Conservation (phyloP, 129 eudicot genomes). For the Centrapalus pauciflorus region DNA sequence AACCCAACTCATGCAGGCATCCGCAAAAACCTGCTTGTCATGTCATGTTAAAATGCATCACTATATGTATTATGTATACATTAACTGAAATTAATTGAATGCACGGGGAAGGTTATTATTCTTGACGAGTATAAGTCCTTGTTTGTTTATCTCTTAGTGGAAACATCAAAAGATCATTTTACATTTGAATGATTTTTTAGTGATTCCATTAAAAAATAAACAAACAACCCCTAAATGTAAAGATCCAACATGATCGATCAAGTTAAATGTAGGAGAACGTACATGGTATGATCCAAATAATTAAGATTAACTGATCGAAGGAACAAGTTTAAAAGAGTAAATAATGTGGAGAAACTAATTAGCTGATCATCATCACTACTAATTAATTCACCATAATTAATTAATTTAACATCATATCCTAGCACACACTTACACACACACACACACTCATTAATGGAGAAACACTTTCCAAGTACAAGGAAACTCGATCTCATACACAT, state of each 20-base stretch:
- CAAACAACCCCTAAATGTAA: too few relatives aligned
- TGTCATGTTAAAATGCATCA: not conserved
- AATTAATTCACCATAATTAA: slow-evolving; percentile 20
- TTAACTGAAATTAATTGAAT: not conserved
- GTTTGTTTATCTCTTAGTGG: too few relatives aligned
- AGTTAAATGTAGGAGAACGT: slow-evolving; percentile 3
- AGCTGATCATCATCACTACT: slow-evolving; percentile 16
- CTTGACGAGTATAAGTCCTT: not conserved
- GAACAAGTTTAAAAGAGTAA: not conserved
- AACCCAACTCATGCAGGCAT: not conserved
- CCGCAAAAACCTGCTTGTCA: not conserved
- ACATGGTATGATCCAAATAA: not conserved
- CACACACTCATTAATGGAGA: too few relatives aligned
- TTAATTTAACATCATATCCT: slow-evolving; percentile 7
- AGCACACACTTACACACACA: slow-evolving; percentile 36
- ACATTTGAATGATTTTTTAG: too few relatives aligned
- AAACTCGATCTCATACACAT: slow-evolving; percentile 20
- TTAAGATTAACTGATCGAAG: too few relatives aligned
- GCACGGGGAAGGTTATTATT: not conserved
- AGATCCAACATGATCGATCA: too few relatives aligned
- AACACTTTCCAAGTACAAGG: slow-evolving; percentile 22
- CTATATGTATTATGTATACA: not conserved
- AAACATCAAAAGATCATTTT: not conserved
- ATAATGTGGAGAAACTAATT: slow-evolving; percentile 16
- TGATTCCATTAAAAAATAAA: too few relatives aligned